Conservation (phyloP, 202 grass and related monocot genomes). For the Brachypodium distachyon region DNA sequence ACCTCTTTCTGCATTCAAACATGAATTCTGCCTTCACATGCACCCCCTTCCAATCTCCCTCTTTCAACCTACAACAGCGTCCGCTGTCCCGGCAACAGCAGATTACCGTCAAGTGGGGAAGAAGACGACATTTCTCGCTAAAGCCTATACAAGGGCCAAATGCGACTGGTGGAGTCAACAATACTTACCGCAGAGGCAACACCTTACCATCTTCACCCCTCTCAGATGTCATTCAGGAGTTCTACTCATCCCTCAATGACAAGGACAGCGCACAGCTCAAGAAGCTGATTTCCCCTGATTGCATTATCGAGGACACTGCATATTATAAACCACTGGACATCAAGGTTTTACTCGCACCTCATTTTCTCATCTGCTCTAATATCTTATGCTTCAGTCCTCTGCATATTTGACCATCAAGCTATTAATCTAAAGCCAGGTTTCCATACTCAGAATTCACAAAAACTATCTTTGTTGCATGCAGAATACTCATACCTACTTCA, state of each 20-base stretch:
- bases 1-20: slow-evolving; percentile 29
- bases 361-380: slow-evolving; percentile 12
- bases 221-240: slow-evolving; percentile 34
- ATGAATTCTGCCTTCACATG: slow-evolving; percentile 24
- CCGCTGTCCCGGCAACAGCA: neutral
- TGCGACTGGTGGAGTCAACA: neutral
- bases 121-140: neutral
- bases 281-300: slow-evolving; percentile 48
- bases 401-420: neutral
- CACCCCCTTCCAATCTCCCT: slow-evolving; percentile 19
- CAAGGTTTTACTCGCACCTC: slow-evolving; percentile 42
- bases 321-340: slow-evolving; percentile 49
- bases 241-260: slow-evolving; percentile 62
- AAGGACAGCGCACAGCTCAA: slow-evolving; percentile 47
- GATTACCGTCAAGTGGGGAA: neutral
- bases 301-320: slow-evolving; percentile 41
- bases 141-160: slow-evolving; percentile 26
- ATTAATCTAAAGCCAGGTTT: neutral
- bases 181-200: slow-evolving; percentile 2
- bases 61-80: slow-evolving; percentile 5
- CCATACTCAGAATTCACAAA: neutral
- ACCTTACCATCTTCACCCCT: slow-evolving; percentile 31
- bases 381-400: neutral
- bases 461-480: slow-evolving; percentile 13
- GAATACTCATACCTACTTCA: slow-evolving; percentile 39